These are phyloP conservation scores for Thymus quinquecostatus DNA, from an alignment of 257 asterid species.

Conservation along the genomic window DNA sequence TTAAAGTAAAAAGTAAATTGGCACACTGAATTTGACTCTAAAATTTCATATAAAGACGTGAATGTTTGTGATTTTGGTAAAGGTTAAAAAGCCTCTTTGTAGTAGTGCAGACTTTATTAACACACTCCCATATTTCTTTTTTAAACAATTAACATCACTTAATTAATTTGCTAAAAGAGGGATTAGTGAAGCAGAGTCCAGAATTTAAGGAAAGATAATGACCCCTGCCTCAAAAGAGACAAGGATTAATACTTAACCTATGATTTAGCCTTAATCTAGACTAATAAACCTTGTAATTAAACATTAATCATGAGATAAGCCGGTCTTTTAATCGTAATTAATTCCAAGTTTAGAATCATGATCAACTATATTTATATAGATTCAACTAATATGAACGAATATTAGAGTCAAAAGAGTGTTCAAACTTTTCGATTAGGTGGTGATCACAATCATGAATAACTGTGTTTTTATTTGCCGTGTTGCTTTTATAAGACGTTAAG, in stretches of 20 bases:
- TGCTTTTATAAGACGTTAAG: neutral
- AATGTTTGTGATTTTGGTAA: conserved; percentile 31
- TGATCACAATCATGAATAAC: neutral
- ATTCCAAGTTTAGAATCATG: neutral
- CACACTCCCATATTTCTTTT: neutral
- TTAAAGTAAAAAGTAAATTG: conserved; percentile 3
- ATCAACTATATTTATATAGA: neutral
- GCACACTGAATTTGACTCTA: conserved; percentile 38
- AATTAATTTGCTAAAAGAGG: conserved; percentile 23
- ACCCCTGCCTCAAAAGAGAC: conserved; percentile 42
- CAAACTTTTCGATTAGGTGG: conserved; percentile 25
- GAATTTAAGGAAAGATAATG: conserved; percentile 58
- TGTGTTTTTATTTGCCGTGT: neutral
- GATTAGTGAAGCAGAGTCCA: conserved; percentile 43
- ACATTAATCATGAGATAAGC: conserved; percentile 12
- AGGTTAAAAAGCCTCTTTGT: conserved; percentile 31
- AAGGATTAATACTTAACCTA: conserved; percentile 43
- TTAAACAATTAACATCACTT: conserved; percentile 1
- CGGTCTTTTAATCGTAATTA: neutral
- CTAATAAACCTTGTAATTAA: conserved; percentile 30
- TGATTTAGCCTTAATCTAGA: conserved; percentile 37
- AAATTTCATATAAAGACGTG: conserved; percentile 11
- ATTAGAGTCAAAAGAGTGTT: conserved; percentile 35
- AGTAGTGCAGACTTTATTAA: conserved; percentile 18
- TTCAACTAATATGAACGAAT: conserved; percentile 24